Conservation (phyloP, 2,329 filamentous ascomycete species). For the Penicillium palitans region DNA sequence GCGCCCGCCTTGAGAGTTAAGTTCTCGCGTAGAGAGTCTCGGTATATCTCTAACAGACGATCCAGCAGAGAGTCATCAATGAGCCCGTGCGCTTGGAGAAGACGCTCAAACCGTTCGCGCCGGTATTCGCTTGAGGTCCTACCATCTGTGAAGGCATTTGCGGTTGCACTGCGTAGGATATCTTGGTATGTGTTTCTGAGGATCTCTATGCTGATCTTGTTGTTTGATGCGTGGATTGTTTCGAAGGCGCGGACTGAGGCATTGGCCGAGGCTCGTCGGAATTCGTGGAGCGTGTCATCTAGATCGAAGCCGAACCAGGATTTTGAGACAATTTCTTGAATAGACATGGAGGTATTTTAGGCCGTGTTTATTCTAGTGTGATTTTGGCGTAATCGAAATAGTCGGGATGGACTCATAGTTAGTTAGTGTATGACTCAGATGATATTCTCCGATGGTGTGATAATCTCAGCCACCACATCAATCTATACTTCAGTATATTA, state of each 20-base stretch:
- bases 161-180: conserved; percentile 35
- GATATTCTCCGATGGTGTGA: neutral
- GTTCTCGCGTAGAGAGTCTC: conserved; percentile 11
- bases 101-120: conserved; percentile 39
- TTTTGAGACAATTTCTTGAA: conserved; percentile 27
- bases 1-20: conserved; percentile 43
- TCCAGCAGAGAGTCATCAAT: conserved; percentile 1
- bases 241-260: conserved; percentile 39
- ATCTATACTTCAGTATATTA: conserved; percentile 8
- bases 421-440: neutral
- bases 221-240: conserved; percentile 26
- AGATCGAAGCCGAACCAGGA: conserved; percentile 52
- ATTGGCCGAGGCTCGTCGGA: conserved; percentile 42
- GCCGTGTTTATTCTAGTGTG: neutral
- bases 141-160: conserved; percentile 48
- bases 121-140: conserved; percentile 49
- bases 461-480: neutral
- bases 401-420: neutral
- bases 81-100: conserved; percentile 31
- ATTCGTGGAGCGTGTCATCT: conserved; percentile 53
- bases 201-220: neutral
- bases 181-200: conserved; percentile 24
- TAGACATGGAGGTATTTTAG: neutral
- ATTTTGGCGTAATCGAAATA: neutral
- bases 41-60: conserved; percentile 17